A percentile compares a stretch with the other conserved stretches of the same genome.
phyloP scores from a whole-genome alignment of 1,284 basidiomycete species.

The Boletus sp. region DNA sequence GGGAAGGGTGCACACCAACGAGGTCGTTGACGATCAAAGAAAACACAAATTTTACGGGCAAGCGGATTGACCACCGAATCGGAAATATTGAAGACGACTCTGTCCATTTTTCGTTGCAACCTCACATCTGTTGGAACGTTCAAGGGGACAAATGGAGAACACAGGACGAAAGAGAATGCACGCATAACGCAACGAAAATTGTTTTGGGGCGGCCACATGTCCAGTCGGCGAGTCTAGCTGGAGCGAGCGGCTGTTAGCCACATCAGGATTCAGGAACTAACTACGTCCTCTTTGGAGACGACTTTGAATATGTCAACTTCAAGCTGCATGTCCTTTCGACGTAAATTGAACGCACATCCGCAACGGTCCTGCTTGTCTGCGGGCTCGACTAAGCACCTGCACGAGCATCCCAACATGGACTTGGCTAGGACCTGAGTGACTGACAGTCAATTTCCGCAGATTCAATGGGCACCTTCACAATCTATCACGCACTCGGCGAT shows the following conservation, averaged over 20 bases:
- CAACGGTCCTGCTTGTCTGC: conserved; percentile 1
- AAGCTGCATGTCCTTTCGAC: conserved; percentile 12
- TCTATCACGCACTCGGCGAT: conserved; percentile 3
- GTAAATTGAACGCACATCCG: conserved; percentile 20
- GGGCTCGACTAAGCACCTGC: neutral
- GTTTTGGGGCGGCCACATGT: conserved; percentile 31
- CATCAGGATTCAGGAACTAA: conserved; percentile 5
- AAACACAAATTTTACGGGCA: conserved; percentile 3
- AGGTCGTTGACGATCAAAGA: conserved; percentile 5
- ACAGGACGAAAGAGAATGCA: conserved; percentile 3
- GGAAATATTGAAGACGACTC: conserved; percentile 3
- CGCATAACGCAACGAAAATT: conserved; percentile 1
- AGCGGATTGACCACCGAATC: conserved; percentile 2
- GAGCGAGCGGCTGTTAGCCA: neutral
- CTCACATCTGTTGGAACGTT: conserved; percentile 23
- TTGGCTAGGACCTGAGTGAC: conserved; percentile 4
- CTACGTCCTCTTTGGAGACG: conserved; percentile 4
- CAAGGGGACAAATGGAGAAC: conserved; percentile 18
- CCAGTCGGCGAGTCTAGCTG: conserved; percentile 1
- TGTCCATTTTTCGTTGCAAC: conserved; percentile 4
- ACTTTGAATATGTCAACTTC: conserved; percentile 10
- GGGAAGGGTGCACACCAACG: neutral
- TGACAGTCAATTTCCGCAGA: conserved; percentile 14
- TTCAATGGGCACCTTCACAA: neutral
- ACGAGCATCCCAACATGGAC: neutral